Percentiles rank a stretch among this genome's conserved stretches.
These are phyloP conservation scores for Cytospora piceicola DNA, from an alignment of 2,329 filamentous ascomycete species.

Conservation along the genomic window DNA sequence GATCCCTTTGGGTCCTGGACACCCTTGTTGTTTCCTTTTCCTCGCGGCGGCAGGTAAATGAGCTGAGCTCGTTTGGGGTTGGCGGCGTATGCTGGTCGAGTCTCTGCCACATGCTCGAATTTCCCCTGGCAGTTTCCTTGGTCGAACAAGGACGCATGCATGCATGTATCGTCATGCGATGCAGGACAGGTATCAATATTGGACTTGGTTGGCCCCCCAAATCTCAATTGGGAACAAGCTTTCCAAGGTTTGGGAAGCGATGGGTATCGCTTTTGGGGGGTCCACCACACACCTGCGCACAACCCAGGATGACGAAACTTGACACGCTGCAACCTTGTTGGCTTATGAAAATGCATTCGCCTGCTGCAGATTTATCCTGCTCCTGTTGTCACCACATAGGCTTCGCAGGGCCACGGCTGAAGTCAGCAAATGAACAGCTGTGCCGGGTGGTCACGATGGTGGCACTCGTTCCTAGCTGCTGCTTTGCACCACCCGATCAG, in stretches of 20 bases:
- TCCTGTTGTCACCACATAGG: not conserved
- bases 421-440: slow-evolving; percentile 19
- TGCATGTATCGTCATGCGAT: not conserved
- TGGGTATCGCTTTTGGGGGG: not conserved
- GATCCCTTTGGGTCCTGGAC: not conserved
- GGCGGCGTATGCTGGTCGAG: not conserved
- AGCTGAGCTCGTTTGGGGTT: not conserved
- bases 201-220: not conserved
- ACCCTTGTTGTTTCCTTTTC: not conserved
- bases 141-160: not conserved
- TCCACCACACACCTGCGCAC: not conserved
- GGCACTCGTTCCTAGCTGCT: slow-evolving; percentile 12
- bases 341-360: not conserved
- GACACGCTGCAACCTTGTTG: not conserved
- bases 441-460: slow-evolving; percentile 14
- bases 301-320: not conserved
- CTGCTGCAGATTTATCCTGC: not conserved
- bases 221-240: not conserved
- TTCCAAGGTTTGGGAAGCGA: not conserved
- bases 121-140: not conserved
- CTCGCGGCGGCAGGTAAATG: slow-evolving; percentile 12
- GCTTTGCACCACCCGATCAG: not conserved
- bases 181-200: not conserved
- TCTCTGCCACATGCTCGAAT: not conserved
- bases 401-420: not conserved